These are phyloP conservation scores for Lepiota brunneoincarnata DNA, from an alignment of 768 basidiomycete genomes.

Conservation along the genomic window DNA sequence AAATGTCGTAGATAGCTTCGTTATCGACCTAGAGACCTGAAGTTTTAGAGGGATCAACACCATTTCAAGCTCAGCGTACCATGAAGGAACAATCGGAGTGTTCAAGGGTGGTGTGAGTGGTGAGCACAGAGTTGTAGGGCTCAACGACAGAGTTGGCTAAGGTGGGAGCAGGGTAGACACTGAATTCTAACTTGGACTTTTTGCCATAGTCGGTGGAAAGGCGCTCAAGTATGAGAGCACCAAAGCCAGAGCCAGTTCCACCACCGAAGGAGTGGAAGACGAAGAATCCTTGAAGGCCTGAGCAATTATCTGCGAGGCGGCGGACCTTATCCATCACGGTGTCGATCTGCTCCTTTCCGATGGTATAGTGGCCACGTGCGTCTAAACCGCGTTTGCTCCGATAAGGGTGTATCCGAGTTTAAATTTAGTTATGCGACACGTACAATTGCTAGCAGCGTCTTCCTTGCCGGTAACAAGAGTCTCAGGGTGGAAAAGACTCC, in stretches of 20 bases:
- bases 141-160: constrained; percentile 96
- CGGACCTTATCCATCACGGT: constrained; percentile 96
- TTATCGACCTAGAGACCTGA: constrained; percentile 76
- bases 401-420: background rate
- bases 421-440: constrained; percentile 16
- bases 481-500: constrained; percentile 98
- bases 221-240: constrained; percentile 94
- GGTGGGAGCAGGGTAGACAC: constrained; percentile 88
- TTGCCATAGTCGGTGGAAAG: constrained; percentile 99
- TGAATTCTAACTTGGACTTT: constrained; percentile 98
- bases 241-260: constrained; percentile 99
- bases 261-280: constrained; percentile 99
- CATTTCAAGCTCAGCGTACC: constrained; percentile 45
- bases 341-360: constrained; percentile 98
- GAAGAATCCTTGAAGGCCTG: constrained; percentile 98
- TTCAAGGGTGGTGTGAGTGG: constrained; percentile 98
- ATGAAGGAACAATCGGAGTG: constrained; percentile 99
- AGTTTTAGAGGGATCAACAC: background rate
- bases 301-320: constrained; percentile 96
- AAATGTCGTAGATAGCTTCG: constrained; percentile 99
- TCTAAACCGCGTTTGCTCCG: constrained; percentile 43
- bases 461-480: constrained; percentile 98
- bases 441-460: constrained; percentile 99
- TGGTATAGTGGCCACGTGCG: constrained; percentile 98
- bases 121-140: constrained; percentile 97